Evolutionary conservation across 352 stramenopile genomes (phyloP).

Genomic region (Globisporangium okanoganense): DNA sequence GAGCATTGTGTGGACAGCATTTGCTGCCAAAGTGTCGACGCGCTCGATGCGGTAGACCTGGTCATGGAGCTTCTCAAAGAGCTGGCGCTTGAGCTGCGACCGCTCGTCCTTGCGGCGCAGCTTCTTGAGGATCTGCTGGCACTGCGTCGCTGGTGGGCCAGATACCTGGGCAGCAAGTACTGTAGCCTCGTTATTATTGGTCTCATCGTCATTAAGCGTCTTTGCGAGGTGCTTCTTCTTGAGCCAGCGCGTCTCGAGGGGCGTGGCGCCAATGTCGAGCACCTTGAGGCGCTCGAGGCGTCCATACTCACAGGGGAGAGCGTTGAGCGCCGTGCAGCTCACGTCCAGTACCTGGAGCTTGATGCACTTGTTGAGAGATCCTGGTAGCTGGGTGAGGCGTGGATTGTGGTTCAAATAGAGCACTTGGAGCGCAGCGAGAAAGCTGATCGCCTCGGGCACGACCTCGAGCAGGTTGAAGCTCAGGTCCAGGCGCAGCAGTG

Average conservation of each 20-base stretch:
- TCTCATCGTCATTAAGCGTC: conserved; percentile 10
- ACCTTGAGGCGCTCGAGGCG: conserved; percentile 52
- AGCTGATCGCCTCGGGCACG: conserved; percentile 53
- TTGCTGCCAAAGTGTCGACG: conserved; percentile 18
- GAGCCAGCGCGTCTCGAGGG: conserved; percentile 54
- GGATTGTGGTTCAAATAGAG: conserved; percentile 88
- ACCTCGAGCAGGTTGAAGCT: conserved; percentile 70
- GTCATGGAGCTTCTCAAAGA: conserved; percentile 56
- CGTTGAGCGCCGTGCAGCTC: conserved; percentile 53
- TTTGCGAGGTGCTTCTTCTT: conserved; percentile 47
- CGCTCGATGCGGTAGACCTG: conserved; percentile 57
- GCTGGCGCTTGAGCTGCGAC: conserved; percentile 44
- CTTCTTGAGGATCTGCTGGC: conserved; percentile 49
- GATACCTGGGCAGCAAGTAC: neutral
- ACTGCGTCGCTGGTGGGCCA: conserved; percentile 18
- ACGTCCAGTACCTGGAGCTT: conserved; percentile 74
- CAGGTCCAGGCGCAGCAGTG: conserved; percentile 72
- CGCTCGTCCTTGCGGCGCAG: conserved; percentile 65
- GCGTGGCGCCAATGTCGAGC: conserved; percentile 72
- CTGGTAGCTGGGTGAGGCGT: conserved; percentile 42
- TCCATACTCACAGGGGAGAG: conserved; percentile 66
- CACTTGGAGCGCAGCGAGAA: conserved; percentile 55
- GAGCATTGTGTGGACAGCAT: conserved; percentile 32
- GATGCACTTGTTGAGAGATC: conserved; percentile 50
- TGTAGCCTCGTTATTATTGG: conserved; percentile 1